Base-by-base conservation (phyloP, 2,329 filamentous ascomycete species). In the Fusarium keratoplasticum region DNA sequence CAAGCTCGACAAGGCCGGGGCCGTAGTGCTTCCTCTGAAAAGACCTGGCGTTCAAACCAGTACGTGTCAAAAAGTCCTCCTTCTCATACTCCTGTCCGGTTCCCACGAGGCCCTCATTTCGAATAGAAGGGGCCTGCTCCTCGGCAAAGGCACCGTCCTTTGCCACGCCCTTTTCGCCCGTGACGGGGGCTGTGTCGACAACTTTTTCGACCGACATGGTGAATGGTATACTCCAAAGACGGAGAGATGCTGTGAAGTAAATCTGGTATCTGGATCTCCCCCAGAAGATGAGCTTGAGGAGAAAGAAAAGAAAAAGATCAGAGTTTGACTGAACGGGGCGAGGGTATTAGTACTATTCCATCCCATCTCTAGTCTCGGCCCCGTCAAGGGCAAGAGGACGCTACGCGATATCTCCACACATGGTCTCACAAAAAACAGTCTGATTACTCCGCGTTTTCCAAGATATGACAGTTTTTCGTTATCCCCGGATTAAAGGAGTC, bases 1-100 rank as follows among this genome's bases (percentile, higher is more conserved):
- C 84, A 54, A 87, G 78, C 75, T 86, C 77, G 9, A 78, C 66
- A 0, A 77, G 35, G 4, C 77, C 77, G 4, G 67, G 54, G 0
- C 77, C 77, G 44, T 77, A 78, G 40, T 78, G 75, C 64, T 77
- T 77, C 25, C 59, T 64, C 7, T 64, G 64, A 27, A 78, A 78
- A 1, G 77, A 78, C 4, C 67, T 67, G 0, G 72, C 60, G 18
- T 78, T 78, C 50, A 78, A 36, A 14, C 77, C 77, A 16, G 76
- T 78, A 2, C 77, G 76, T 11, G 77, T 78, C 77, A 78, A 71
- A 35, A 78, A 78, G 63, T 76, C 74, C 58, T 74, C 70, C 54
- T 78, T 68, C 22, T 73, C 71, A 25, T 74, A 73, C 10, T 74
- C 71, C 11, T 74, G 29, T 4, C 71, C 71, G 1, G 67, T 73